Percentiles rank a stretch among this genome's conserved stretches.
These are phyloP conservation scores for Botrytis sinoallii DNA, from an alignment of 2,329 filamentous ascomycete species.

Conservation along the genomic window DNA sequence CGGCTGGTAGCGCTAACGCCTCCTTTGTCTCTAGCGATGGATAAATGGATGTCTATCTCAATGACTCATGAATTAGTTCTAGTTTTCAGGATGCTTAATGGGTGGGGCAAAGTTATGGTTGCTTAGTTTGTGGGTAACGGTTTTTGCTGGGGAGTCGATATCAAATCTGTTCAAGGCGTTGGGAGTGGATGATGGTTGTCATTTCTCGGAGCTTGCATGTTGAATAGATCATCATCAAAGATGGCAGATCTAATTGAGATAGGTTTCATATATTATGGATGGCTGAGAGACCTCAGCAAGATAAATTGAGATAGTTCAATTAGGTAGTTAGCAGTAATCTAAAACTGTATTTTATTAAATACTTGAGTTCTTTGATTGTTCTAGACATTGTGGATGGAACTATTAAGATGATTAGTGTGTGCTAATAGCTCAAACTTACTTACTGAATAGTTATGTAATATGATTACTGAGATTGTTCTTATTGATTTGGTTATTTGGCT, in stretches of 20 bases:
- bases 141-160: neutral
- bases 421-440: no score
- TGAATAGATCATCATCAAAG: neutral
- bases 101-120: neutral
- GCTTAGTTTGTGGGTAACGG: neutral
- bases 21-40: neutral
- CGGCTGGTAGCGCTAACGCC: neutral
- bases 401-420: no score
- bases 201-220: neutral
- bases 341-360: neutral
- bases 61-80: fast-evolving
- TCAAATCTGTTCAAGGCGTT: neutral
- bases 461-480: no score
- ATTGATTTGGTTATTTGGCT: no score
- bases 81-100: neutral
- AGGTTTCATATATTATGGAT: neutral
- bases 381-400: no score
- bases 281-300: neutral
- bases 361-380: neutral
- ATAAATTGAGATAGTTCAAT: neutral
- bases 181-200: neutral
- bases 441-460: no score
- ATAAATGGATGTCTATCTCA: neutral
- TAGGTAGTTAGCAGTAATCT: neutral
- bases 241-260: neutral